A percentile compares a stretch with the other conserved stretches of the same genome.
phyloP scores from a whole-genome alignment of 2,329 filamentous ascomycete species.

The Apiospora kogelbergensis region DNA sequence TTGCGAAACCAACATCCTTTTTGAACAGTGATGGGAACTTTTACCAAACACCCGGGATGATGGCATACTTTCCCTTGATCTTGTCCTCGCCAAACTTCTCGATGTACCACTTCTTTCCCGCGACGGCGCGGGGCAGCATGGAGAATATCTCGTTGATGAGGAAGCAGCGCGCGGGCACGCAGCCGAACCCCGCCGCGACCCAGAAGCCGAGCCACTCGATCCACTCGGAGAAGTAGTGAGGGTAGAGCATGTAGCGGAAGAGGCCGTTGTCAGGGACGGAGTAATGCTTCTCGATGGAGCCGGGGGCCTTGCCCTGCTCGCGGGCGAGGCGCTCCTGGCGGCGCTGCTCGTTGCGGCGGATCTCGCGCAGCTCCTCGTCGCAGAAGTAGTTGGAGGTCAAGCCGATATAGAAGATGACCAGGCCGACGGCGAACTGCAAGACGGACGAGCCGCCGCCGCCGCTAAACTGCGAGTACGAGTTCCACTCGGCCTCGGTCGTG shows the following conservation, averaged over 20 bases:
- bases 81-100: slow-evolving; percentile 84
- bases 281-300: slow-evolving; percentile 75
- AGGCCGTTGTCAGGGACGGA: slow-evolving; percentile 80
- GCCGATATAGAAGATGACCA: slow-evolving; percentile 74
- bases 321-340: slow-evolving; percentile 50
- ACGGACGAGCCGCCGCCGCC: slow-evolving; percentile 36
- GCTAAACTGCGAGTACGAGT: slow-evolving; percentile 11
- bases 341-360: slow-evolving; percentile 68
- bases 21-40: background rate
- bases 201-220: slow-evolving; percentile 92
- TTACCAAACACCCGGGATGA: slow-evolving; percentile 46
- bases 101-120: slow-evolving; percentile 82
- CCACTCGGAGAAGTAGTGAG: slow-evolving; percentile 97
- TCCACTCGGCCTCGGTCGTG: slow-evolving; percentile 55
- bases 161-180: slow-evolving; percentile 77
- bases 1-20: background rate
- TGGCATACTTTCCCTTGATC: slow-evolving; percentile 72
- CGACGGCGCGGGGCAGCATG: slow-evolving; percentile 84
- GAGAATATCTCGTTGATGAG: slow-evolving; percentile 83
- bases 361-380: slow-evolving; percentile 86
- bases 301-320: slow-evolving; percentile 27
- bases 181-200: slow-evolving; percentile 67
- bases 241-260: slow-evolving; percentile 81
- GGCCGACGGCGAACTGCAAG: slow-evolving; percentile 58
- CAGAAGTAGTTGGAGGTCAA: slow-evolving; percentile 82